A percentile compares a stretch with the other conserved stretches of the same genome.
These are phyloP conservation scores for Melastoma malabathricum DNA, from an alignment of 345 rosid genomes.

Conservation along the genomic window DNA sequence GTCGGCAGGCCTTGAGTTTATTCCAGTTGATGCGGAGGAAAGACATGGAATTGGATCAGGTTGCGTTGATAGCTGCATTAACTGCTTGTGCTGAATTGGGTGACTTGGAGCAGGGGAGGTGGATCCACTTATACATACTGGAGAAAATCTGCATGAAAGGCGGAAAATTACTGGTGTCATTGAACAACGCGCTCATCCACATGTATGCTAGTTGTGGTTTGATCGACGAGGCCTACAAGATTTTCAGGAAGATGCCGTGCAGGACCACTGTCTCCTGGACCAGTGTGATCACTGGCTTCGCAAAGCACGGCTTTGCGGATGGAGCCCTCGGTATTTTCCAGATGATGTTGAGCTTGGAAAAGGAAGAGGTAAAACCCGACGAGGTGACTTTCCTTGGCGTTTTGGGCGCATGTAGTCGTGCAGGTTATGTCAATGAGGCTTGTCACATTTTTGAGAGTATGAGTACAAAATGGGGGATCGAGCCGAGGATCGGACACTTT, in stretches of 20 bases:
- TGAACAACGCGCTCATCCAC: conserved; percentile 46
- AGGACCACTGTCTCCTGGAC: conserved; percentile 52
- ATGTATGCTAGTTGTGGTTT: conserved; percentile 54
- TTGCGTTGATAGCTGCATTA: conserved; percentile 38
- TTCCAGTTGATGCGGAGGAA: conserved; percentile 45
- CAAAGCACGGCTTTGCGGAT: conserved; percentile 43
- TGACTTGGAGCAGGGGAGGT: conserved; percentile 44
- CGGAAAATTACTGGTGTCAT: conserved; percentile 31
- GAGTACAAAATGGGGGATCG: conserved; percentile 25
- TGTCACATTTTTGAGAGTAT: conserved; percentile 26
- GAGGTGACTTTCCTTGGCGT: conserved; percentile 36
- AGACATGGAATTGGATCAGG: conserved; percentile 35
- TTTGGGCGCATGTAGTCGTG: conserved; percentile 42
- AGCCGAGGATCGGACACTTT: conserved; percentile 42
- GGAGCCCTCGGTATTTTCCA: conserved; percentile 32
- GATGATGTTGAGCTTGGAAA: conserved; percentile 23
- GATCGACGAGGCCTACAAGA: conserved; percentile 37
- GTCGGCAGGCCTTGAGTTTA: conserved; percentile 31
- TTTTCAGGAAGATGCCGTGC: conserved; percentile 33
- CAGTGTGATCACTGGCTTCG: conserved; percentile 36
- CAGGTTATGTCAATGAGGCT: conserved; percentile 47
- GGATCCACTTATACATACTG: conserved; percentile 42
- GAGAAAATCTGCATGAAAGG: conserved; percentile 18
- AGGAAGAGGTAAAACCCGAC: conserved; percentile 27
- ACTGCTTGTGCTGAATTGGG: conserved; percentile 57